Conservation (phyloP, 306 rosid species). For the Quercus alba region DNA sequence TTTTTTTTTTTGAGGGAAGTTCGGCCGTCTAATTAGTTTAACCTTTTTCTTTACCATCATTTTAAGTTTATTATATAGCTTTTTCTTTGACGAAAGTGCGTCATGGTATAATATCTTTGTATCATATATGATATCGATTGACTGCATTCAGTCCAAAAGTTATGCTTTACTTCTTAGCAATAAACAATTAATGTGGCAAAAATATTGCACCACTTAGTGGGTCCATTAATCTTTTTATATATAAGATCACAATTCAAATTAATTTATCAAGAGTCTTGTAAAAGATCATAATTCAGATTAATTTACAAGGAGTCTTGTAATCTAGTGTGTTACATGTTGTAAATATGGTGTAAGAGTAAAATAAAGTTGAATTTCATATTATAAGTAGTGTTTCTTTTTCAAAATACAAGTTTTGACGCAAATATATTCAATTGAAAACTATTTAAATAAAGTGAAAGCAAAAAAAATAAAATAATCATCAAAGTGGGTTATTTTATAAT, state of each 20-base stretch:
- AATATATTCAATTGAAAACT: too few species aligned
- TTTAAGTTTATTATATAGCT: conserved; percentile 2
- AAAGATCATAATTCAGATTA: too few species aligned
- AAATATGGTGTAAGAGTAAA: too few species aligned
- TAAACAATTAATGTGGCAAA: background rate
- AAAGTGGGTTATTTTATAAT: too few species aligned
- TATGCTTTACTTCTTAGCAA: background rate
- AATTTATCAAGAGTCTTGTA: background rate
- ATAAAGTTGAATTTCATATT: too few species aligned
- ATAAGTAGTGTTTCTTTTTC: too few species aligned
- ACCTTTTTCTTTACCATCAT: conserved; percentile 25
- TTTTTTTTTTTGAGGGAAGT: background rate
- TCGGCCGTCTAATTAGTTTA: conserved; percentile 25
- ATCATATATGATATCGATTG: background rate
- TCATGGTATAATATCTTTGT: too few species aligned
- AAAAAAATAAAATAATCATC: too few species aligned
- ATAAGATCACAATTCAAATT: background rate
- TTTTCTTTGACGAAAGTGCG: background rate
- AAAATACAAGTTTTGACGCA: too few species aligned
- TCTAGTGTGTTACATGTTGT: too few species aligned
- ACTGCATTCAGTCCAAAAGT: background rate
- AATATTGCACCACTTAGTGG: background rate
- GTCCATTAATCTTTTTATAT: background rate
- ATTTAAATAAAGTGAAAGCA: too few species aligned
- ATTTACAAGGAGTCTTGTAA: too few species aligned